Conservation (phyloP, 768 basidiomycete genomes). For the Rubroboletus pulcherrimus region DNA sequence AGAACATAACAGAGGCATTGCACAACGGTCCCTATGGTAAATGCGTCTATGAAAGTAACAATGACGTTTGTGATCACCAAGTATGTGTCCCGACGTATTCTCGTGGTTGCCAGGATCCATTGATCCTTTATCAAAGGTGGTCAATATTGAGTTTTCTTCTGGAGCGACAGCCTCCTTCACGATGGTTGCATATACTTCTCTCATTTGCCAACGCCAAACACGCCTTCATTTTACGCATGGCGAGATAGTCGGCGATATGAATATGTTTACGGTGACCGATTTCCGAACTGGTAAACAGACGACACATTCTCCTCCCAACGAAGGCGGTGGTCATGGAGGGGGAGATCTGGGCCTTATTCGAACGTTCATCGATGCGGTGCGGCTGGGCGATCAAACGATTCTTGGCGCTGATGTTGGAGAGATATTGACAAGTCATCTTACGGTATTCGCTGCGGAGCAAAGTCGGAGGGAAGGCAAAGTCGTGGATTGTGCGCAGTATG, state of each 20-base stretch:
- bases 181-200: slow-evolving; percentile 82
- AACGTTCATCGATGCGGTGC: slow-evolving; percentile 74
- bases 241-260: slow-evolving; percentile 88
- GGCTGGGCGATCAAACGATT: slow-evolving; percentile 53
- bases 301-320: slow-evolving; percentile 44
- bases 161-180: slow-evolving; percentile 84
- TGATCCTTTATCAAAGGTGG: slow-evolving; percentile 44
- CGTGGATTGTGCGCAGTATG: slow-evolving; percentile 67
- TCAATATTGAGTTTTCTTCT: slow-evolving; percentile 81
- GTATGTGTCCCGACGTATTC: slow-evolving; percentile 22
- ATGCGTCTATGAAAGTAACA: slow-evolving; percentile 82
- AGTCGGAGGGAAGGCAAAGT: slow-evolving; percentile 67
- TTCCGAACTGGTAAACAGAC: slow-evolving; percentile 55
- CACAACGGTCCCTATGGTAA: slow-evolving; percentile 66
- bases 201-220: slow-evolving; percentile 78
- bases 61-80: slow-evolving; percentile 89
- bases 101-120: background rate
- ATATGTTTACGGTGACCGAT: slow-evolving; percentile 67
- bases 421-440: slow-evolving; percentile 72
- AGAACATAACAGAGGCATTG: slow-evolving; percentile 76
- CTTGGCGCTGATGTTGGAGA: slow-evolving; percentile 68
- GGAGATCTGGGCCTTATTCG: slow-evolving; percentile 77
- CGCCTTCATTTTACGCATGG: slow-evolving; percentile 83
- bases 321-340: slow-evolving; percentile 79
- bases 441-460: slow-evolving; percentile 84